Evolutionary conservation across 441 rosid species (phyloP).

Genomic region (Corymbia calophylla): DNA sequence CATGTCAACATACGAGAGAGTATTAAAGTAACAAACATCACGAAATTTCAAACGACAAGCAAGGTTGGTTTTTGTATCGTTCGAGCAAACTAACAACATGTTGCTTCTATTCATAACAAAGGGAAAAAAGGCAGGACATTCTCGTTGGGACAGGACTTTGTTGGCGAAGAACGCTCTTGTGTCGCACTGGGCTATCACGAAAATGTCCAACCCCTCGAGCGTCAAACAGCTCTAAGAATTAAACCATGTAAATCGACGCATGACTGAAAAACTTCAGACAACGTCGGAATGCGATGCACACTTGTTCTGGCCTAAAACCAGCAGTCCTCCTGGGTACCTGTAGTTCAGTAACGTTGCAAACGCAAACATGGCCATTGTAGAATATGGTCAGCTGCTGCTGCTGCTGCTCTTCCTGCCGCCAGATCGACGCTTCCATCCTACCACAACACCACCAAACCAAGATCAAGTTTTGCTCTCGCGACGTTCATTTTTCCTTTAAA

Average conservation of each 20-base stretch:
- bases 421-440: constrained; percentile 4
- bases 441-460: neutral
- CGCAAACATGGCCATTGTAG: constrained; percentile 35
- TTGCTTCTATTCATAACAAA: neutral
- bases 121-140: neutral
- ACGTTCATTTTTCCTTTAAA: neutral
- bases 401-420: constrained; percentile 11
- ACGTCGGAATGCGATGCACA: neutral
- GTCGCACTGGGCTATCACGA: neutral
- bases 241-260: neutral
- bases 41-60: neutral
- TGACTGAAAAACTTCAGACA: neutral
- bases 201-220: neutral
- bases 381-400: constrained; percentile 42
- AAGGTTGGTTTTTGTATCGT: neutral
- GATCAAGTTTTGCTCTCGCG: neutral
- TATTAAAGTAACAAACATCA: neutral
- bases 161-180: neutral
- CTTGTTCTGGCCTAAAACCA: neutral
- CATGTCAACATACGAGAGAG: neutral
- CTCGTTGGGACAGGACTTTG: neutral
- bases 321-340: constrained; percentile 15
- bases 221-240: neutral
- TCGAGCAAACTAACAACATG: neutral
- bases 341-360: constrained; percentile 34